Base-by-base conservation (phyloP, 202 grass and related monocot species). In the Schoenoplectus tabernaemontani region DNA sequence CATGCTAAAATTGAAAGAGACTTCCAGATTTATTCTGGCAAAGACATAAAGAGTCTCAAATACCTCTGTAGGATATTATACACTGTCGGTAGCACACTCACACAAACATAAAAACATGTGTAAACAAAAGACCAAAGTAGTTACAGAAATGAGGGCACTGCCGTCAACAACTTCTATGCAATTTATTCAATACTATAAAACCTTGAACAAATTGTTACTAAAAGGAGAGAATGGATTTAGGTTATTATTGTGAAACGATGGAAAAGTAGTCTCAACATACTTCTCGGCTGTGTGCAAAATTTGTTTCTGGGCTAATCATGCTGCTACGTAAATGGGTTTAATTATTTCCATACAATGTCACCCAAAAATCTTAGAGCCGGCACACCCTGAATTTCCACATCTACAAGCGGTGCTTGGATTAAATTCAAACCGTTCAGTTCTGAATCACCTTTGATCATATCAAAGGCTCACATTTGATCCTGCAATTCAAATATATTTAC, bases 351-450 rank as follows among this genome's bases (percentile, higher is more conserved):
- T 33, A 98, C 83, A 70, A 92, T 98, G 65, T 98, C 95, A 30
- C 91, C 91, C 91, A 98, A 83, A 87, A 98, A 98, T 83, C 89
- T 98, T 23, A 98, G 89, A 60, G 95, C 91, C 5, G 95, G 95
- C 58, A 95, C 91, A 42, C 95, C 95, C 76, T 89, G 93, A 54
- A 98, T 98, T 83, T 98, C 95, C 71, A 98, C 89, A 88, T 98
- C 95, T 63, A 98, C 95, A 57, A 98, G 89, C 9, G 95, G 91
- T 71, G 95, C 95, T 89, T 98, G 80, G 32, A 92, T 86, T 83
- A 89, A 62, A 64, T 86, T 89, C 80, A 98, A 80, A 38, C 69
- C 81, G 80, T 83, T 90, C 76, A 98, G 82, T 59, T 95, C 88
- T 22, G 86, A 72, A 78, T 95, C 95, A 82, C 63, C 92, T 62